A percentile compares a stretch with the other conserved stretches of the same genome.
Evolutionary conservation across 345 rosid species (phyloP).

Genomic region (Salix exigua): DNA sequence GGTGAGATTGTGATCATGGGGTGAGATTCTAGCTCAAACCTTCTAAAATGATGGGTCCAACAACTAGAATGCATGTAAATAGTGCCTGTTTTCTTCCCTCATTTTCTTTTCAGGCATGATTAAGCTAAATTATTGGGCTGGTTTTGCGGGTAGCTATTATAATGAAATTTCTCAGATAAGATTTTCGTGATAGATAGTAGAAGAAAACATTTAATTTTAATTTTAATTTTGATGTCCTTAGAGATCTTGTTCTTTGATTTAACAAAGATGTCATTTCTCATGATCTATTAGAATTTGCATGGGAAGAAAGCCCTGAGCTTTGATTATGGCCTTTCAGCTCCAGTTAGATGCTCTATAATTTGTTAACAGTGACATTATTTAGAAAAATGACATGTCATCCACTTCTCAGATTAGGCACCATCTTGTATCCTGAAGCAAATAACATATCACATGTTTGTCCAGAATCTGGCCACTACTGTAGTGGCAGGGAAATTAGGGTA

Average conservation of each 20-base stretch:
- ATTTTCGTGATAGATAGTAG: background rate
- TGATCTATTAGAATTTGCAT: background rate
- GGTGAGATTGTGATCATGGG: slow-evolving; percentile 42
- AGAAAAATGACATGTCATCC: background rate
- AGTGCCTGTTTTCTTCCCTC: background rate
- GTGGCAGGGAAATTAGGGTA: background rate
- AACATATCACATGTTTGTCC: rapidly evolving
- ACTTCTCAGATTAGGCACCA: too few relatives aligned
- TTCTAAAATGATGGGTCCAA: background rate
- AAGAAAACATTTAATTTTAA: background rate
- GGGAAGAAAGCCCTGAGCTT: background rate
- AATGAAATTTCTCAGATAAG: background rate
- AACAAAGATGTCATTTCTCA: background rate
- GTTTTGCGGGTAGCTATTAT: slow-evolving; percentile 1
- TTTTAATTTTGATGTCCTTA: background rate
- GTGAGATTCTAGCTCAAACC: slow-evolving; percentile 4
- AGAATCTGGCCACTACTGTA: rapidly evolving
- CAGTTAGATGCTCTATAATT: background rate
- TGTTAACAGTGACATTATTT: background rate
- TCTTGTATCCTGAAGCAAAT: rapidly evolving
- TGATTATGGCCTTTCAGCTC: background rate
- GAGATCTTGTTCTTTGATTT: background rate
- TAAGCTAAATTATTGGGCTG: background rate
- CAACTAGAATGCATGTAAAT: slow-evolving; percentile 25
- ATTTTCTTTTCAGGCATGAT: background rate